Percentiles rank a stretch among this genome's conserved stretches.
phyloP scores from a whole-genome alignment of 306 rosid species.

The Fragaria vesca region DNA sequence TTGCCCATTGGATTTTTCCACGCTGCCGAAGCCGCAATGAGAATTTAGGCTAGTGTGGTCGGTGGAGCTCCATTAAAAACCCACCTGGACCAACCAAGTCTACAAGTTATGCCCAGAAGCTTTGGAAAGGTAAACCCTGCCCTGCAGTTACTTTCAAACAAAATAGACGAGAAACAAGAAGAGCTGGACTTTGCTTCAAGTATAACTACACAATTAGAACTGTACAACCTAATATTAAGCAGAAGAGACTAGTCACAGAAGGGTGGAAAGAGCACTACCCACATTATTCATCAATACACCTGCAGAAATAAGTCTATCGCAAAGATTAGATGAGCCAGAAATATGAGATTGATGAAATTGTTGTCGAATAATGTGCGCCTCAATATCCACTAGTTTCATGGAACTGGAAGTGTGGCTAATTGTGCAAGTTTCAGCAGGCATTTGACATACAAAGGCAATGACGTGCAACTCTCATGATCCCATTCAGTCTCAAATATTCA shows the following conservation, averaged over 20 bases:
- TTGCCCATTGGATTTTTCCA: not conserved
- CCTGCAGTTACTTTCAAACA: not conserved
- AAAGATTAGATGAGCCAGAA: not conserved
- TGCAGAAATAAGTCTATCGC: not conserved
- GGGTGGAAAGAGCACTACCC: not conserved
- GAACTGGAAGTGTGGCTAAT: not conserved
- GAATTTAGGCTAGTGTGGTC: not conserved
- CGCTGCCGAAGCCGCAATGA: not conserved
- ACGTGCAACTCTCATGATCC: not conserved
- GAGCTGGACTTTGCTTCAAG: not conserved
- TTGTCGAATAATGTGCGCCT: not conserved
- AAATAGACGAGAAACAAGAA: not conserved
- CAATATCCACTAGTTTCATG: slow-evolving; percentile 9
- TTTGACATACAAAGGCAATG: not conserved
- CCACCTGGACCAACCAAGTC: slow-evolving; percentile 4
- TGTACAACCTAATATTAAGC: not conserved
- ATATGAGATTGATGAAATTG: not conserved
- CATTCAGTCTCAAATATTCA: not conserved
- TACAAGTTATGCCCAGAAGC: not conserved
- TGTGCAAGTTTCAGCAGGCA: slow-evolving; percentile 5
- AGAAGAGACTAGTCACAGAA: not conserved
- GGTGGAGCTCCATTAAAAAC: slow-evolving; percentile 1
- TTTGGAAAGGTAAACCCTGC: not conserved
- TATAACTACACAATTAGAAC: not conserved
- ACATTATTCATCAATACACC: not conserved